A percentile compares a stretch with the other conserved stretches of the same genome.
Evolutionary conservation across 208 protist species (phyloP).

Genomic region (Leishmania arabica): DNA sequence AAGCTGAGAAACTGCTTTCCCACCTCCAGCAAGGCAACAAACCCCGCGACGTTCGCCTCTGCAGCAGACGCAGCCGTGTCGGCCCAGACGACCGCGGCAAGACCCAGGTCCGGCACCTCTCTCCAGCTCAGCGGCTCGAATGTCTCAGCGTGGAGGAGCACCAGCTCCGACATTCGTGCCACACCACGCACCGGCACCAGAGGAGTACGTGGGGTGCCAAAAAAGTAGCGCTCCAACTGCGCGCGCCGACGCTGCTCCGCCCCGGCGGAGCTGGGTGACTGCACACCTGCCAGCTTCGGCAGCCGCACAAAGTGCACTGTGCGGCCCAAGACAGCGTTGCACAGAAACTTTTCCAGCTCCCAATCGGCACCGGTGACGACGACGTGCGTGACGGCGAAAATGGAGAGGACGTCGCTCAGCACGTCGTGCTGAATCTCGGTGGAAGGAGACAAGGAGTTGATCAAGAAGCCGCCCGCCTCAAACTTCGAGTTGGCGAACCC

Average conservation of each 20-base stretch:
- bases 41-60: constrained; percentile 78
- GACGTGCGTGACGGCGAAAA: constrained; percentile 84
- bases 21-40: constrained; percentile 78
- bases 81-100: constrained; percentile 70
- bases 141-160: constrained; percentile 69
- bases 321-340: constrained; percentile 46
- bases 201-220: constrained; percentile 59
- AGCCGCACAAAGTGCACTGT: constrained; percentile 53
- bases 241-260: constrained; percentile 29
- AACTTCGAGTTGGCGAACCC: constrained; percentile 49
- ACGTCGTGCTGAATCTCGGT: constrained; percentile 60
- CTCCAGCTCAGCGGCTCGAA: constrained; percentile 51
- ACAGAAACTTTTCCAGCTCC: constrained; percentile 56
- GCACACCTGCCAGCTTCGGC: constrained; percentile 41
- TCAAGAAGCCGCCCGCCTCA: constrained; percentile 65
- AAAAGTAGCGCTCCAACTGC: constrained; percentile 72
- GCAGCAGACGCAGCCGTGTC: constrained; percentile 57
- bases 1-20: constrained; percentile 79
- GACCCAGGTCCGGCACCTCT: constrained; percentile 50
- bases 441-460: constrained; percentile 80
- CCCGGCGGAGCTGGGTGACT: constrained; percentile 26
- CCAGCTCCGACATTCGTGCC: constrained; percentile 60
- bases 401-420: constrained; percentile 66
- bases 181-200: constrained; percentile 60
- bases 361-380: constrained; percentile 63